Conservation (phyloP, 1,284 basidiomycete species). For the Pseudozyma sp. region DNA sequence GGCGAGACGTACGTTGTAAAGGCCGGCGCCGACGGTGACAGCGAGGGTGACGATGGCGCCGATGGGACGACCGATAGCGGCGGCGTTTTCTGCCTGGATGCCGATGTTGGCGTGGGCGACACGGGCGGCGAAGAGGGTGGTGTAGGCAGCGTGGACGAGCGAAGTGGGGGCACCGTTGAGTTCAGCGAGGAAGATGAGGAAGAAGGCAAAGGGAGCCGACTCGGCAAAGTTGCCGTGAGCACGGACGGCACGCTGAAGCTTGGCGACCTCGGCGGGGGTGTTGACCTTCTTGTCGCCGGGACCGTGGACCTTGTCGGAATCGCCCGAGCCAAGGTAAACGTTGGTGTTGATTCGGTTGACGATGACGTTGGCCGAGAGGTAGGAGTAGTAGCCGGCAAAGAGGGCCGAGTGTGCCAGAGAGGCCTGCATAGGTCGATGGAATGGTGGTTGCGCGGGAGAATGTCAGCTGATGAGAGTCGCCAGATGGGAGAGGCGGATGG, state of each 20-base stretch:
- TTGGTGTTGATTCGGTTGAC: constrained; percentile 58
- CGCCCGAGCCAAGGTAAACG: constrained; percentile 53
- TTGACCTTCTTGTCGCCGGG: constrained; percentile 29
- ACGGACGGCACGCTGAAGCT: constrained; percentile 58
- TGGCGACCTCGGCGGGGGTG: constrained; percentile 45
- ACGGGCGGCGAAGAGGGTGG: constrained; percentile 61
- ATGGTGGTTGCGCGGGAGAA: constrained; percentile 2
- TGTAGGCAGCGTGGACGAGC: constrained; percentile 66
- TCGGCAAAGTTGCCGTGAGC: constrained; percentile 66
- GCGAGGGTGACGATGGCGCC: constrained; percentile 55
- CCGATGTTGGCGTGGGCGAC: constrained; percentile 60
- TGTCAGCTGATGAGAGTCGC: not conserved
- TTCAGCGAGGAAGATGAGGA: constrained; percentile 68
- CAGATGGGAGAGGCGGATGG: not conserved
- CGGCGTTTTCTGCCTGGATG: constrained; percentile 33
- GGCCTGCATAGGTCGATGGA: constrained; percentile 38
- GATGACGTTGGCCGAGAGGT: constrained; percentile 60
- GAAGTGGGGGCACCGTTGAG: constrained; percentile 68
- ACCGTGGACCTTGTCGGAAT: constrained; percentile 29
- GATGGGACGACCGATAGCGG: constrained; percentile 43
- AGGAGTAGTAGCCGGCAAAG: constrained; percentile 66
- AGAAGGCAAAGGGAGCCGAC: constrained; percentile 62
- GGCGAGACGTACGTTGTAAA: constrained; percentile 64
- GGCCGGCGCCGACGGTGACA: constrained; percentile 58
- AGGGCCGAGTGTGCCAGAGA: constrained; percentile 68